Base-by-base conservation (phyloP, 2,329 filamentous ascomycete species). In the Fusarium nematophilum region DNA sequence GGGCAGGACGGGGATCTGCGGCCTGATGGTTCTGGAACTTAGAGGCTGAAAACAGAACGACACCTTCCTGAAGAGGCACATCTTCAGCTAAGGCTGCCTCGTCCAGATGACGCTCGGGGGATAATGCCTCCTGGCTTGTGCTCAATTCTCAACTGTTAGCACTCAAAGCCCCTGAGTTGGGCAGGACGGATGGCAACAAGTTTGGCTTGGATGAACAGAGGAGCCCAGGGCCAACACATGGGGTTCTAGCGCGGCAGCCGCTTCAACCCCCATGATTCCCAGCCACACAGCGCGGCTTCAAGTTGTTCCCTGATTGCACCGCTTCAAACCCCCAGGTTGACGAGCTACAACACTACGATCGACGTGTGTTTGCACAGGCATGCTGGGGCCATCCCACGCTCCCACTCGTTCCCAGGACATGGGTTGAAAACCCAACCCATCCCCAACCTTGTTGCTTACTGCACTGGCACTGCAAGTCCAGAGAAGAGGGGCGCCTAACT, bases 41-140 rank as follows among this genome's bases (percentile, higher is more conserved):
- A 50, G 26, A 65, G 48, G 27, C 59, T 58, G 54, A 61, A 56
- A 56, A 44, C 40, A 58, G 52, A 55, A 60, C 52, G 30, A 42
- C 36, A 53, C 55, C 36, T 62, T 62, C 42, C 53, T 53, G 42
- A 57, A 56, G 50, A 65, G n/a, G n/a, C 30, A 61, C 40, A 39
- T 21, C 31, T 52, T 53, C 54, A 55, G 53, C 34, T 51, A 29
- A 48, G 34, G 42, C 47, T 53, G 49, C 56, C 29, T n/a, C n/a
- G n/a, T 47, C 15, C 42, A 36, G 18, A 56, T 63, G 50, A 49
- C 58, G 66, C 29, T 23, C 13, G 43, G 34, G 25, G 43, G 17
- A 51, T 62, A 38, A 31, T 45, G 29, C 39, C 55, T 43, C 43
- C 29, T n/a, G 45, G 49, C 33, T 39, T 43, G 30, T 39, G 52